Base-by-base conservation (phyloP, 2,329 filamentous ascomycete species). In the Venturiaceae sp. region DNA sequence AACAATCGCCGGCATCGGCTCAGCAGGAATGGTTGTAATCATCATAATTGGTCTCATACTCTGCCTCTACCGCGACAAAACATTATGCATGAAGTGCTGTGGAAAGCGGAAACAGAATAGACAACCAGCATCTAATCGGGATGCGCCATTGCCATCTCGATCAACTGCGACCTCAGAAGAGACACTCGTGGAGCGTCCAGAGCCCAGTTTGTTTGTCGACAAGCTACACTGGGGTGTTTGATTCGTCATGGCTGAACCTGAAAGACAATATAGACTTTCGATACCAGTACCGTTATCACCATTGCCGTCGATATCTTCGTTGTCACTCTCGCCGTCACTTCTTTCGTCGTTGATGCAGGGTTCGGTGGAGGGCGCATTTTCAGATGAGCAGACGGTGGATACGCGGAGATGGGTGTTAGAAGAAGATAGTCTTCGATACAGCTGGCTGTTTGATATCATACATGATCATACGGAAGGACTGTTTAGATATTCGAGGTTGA, bases 391-490 rank as follows among this genome's bases (percentile, higher is more conserved):
- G 16, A 50, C 23, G 14, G 44, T 5, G 9, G 37, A 56, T 21
- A 56, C 19, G 53, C 19, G 36, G 23, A n/a, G 26, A n/a, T 50
- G 44, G 44, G 19, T 50, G 3, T 6, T 30, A 11, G 44, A 50
- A 16, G 44, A 47, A 7, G 23, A 50, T 6, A 30, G 44, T 50
- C 5, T 50, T 13, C 23, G 26, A 3, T 57, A 57, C 32, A 50
- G 34, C 44, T 57, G 55, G 55, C 41, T 57, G 26, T 50, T 57
- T 14, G 55, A 57, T 52, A 57, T 57, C 21, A 47, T 57, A 47
- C 55, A 57, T 14, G 55, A 57, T 50, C 44, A 57, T 36, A 47
- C 55, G 3, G 44, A 39, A 9, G 55, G 55, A 7, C 34, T 56
- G 1, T 44, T 56, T 19, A 44, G 36, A 26, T 41, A 56, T 50